Evolutionary conservation across 2,329 filamentous ascomycete genomes (phyloP), one percentile per base, ranked within the genome.

Genomic region (Curvularia sp.): DNA sequence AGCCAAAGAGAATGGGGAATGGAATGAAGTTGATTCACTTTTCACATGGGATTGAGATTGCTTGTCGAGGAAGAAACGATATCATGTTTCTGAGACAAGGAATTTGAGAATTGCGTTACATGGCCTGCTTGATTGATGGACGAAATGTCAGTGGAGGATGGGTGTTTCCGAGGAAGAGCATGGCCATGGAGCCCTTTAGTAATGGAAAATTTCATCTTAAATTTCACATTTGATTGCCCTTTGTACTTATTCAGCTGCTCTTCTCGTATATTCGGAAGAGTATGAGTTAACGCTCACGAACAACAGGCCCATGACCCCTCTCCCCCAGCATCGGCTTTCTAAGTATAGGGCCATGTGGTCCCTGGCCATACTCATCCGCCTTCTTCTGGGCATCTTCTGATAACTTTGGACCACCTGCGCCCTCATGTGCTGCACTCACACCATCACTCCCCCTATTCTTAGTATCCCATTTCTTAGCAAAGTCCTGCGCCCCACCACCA

Each of bases 401-500:
- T n/a, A 55, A 10, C 18, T 24, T 2, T 31, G 41, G 12, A 1
- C 8, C 39, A 7, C 51, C 39, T 1, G 48, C 43, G 1, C n/a
- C 53, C n/a, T 50, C 44, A 2, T 20, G 15, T 18, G 5, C 13
- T 6, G 4, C 41, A 7, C 20, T 35, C 4, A 3, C 42, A 10
- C 12, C 42, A 7, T 47, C 20, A 12, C 30, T 49, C 10, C 15
- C 42, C 28, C 50, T 15, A 24, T 30, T 30, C 26, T 41, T 52
- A 26, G 15, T 18, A 42, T 41, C 28, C 66, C 67, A 74, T 48
- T 71, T 73, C 58, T 68, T 70, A 12, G 70, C 73, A 63, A 62
- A 76, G n/a, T 67, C 68, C 58, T 75, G 73, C 38, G 68, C 69
- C 3, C 67, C 64, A 31, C 71, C 69, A 6, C 73, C 72, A 49